Evolutionary conservation across 306 rosid genomes (phyloP), one percentile per base, ranked within the genome.

Genomic region (Macrotyloma uniflorum): DNA sequence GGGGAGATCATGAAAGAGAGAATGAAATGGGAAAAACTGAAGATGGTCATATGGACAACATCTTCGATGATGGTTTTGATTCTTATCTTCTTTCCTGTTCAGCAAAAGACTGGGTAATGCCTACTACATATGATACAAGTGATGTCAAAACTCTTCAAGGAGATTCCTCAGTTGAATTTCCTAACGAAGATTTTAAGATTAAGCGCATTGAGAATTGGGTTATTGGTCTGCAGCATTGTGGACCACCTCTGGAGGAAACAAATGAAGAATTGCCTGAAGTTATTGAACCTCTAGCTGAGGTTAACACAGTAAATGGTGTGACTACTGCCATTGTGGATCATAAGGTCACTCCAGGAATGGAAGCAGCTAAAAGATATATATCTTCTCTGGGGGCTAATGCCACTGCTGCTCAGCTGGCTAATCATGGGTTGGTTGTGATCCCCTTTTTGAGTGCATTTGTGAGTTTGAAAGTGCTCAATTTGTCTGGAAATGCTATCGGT

Each of bases 151-250:
- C 59, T 78, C 59, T 80, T 80, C 78, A 45, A 65, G 87, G 86
- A 74, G 90, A 85, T 73, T 77, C 86, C 70, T 67, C 84, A n/a
- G 76, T 62, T 77, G 90, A 89, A 47, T 75, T 86, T 62, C 85
- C 85, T 7, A 78, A 79, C 78, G 63, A 72, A 66, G 91, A 93
- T 67, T 91, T 86, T 81, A 89, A 83, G 87, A 51, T 87, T 12
- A 95, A 91, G 87, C 93, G 98, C 20, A 90, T 91, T 46, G 91
- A 88, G 84, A 97, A 95, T 75, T 95, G 99, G 99, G 96, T 95
- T 13, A 87, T 57, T 16, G 95, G 78, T 85, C 89, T 95, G 86
- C 91, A 86, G 80, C 69, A 83, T 70, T 85, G 91, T 83, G 85
- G 75, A 84, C 91, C 76, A 75, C 91, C 74, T 3, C n/a, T 57